Evolutionary conservation across 495 filamentous ascomycete species (phyloP), one percentile per base, ranked within the genome.

Genomic region (Penicillium samsonianum): DNA sequence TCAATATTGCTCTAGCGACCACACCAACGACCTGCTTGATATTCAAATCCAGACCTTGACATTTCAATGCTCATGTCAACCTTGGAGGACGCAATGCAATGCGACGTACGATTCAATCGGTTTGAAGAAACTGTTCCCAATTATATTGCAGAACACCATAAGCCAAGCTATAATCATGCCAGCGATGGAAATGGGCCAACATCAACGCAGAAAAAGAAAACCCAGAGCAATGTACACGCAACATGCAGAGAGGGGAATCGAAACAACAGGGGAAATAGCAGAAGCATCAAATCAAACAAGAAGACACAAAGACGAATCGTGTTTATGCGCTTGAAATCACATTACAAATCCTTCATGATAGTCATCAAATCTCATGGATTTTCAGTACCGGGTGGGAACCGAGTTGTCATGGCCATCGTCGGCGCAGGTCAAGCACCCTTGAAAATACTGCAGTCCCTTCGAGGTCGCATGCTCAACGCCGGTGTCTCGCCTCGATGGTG

Each of bases 231-330:
- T 67, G 51, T 65, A 68, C 65, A 65, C 50, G 53, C 54, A 65
- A 58, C 57, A 62, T 60, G 57, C 66, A 65, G 49, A 60, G 53
- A 67, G 66, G 66, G 66, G 66, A 69, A 69, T 69, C 66, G 61
- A 65, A 67, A 63, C 53, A 59, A 59, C 53, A 61, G 55, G 37
- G 28, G 5, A 41, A 61, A 60, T 51, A 48, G 45, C 50, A 50
- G 19, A 57, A 63, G 55, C 43, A 61, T 50, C 20, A 59, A 62
- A 41, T 20, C 59, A 60, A 56, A 35, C 46, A 53, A 38, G 25
- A 22, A 43, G 7, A 47, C 50, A 55, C 51, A 60, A 40, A 44
- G 38, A 53, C 10, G 10, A 49, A 48, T 43, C 30, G 55, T 50
- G 63, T 57, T 63, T 63, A 66, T 59, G 38, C 60, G 49, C 65